Evolutionary conservation across 495 filamentous ascomycete genomes (phyloP).

Genomic region (Copromyces sp.): DNA sequence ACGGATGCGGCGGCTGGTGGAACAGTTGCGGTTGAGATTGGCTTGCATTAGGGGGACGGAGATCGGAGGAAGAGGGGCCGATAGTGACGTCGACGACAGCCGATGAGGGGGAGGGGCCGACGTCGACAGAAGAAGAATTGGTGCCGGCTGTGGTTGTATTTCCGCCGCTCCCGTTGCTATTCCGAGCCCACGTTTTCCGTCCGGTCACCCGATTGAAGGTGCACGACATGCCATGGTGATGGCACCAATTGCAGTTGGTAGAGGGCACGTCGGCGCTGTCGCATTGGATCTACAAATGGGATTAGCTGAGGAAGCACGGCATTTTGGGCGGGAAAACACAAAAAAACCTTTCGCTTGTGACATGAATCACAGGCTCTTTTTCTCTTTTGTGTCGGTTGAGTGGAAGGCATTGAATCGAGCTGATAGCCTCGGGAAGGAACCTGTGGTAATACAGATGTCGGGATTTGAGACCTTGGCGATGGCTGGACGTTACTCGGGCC

Average conservation of each 20-base stretch:
- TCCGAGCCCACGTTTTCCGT: constrained; percentile 19
- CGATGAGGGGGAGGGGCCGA: not conserved
- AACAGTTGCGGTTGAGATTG: not conserved
- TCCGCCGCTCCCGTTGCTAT: constrained; percentile 20
- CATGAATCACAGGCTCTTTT: constrained; percentile 42
- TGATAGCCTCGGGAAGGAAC: not conserved
- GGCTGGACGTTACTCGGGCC: not conserved
- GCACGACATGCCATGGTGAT: constrained; percentile 39
- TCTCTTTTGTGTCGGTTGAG: constrained; percentile 3
- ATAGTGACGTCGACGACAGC: not conserved
- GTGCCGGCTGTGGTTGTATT: not conserved
- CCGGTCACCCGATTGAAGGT: constrained; percentile 34
- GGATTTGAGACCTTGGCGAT: not conserved
- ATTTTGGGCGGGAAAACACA: not conserved
- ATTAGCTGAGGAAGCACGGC: not conserved
- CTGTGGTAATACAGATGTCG: not conserved
- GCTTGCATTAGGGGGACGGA: not conserved
- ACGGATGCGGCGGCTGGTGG: not conserved
- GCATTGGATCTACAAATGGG: constrained; percentile 39
- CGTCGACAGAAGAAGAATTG: not conserved
- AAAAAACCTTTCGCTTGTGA: constrained; percentile 35
- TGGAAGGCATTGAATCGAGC: not conserved
- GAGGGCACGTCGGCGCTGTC: constrained; percentile 26
- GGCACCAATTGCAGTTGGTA: constrained; percentile 42
- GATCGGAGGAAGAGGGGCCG: not conserved